Base-by-base conservation (phyloP, 305 asterid species). In the Striga hermonthica region DNA sequence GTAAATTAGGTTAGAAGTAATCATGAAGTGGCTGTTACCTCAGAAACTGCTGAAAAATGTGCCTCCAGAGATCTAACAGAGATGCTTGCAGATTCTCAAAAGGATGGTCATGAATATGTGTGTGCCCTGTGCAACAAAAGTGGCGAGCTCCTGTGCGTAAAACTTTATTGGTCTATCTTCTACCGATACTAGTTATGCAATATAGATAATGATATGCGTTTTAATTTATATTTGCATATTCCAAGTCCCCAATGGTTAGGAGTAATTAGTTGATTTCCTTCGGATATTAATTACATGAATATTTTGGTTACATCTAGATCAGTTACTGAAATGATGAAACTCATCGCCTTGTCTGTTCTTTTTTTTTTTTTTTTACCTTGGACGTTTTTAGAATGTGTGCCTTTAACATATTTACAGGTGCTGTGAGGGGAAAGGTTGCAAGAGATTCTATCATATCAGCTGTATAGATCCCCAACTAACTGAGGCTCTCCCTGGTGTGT, bases 141-240 rank as follows among this genome's bases (percentile, higher is more conserved):
- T 66, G 86, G 84, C 78, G 78, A 89, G 78, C 86, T 81, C 83
- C 78, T 80, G 96, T 89, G 90, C 74, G 96, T 87, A 80, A 82
- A 79, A 74, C 69, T 72, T 77, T 74, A 67, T 66, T 52, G 10
- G 73, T 69, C 75, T 65, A 67, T 70, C 31, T 49, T 69, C 28
- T 50, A 52, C 44, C 58, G 12, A 56, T 37, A 64, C 14, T 68
- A 13, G 28, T 49, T 72, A 39, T 63, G 64, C 40, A 43, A 43
- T 60, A 12, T 50, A 31, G 59, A 43, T 69, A 11, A 68, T 16
- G 39, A 34, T 36, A 16, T 69, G 49, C 47, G 44, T 60, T 57
- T 61, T 43, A 9, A 53, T 38, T n/a, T 72, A 68, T 48, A 9
- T 50, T 47, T 67, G 60, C 57, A 62, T 58, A 64, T 48, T 13